Conservation (phyloP, 768 basidiomycete species). For the Hericium coralloides region DNA sequence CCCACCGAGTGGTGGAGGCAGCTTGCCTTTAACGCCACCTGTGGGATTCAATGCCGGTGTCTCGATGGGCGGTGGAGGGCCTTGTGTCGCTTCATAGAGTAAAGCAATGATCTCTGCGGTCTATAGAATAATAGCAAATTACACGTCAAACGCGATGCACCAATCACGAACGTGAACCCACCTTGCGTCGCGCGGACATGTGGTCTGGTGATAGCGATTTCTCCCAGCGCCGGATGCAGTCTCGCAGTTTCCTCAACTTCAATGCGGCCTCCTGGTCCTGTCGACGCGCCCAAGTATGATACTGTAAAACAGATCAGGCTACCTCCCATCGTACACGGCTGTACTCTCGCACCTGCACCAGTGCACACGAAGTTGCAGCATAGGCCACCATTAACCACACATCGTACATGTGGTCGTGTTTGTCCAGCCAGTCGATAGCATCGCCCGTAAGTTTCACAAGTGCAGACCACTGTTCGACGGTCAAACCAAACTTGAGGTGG, state of each 20-base stretch:
- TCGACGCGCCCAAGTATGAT: slow-evolving; percentile 87
- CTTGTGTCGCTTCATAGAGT: slow-evolving; percentile 89
- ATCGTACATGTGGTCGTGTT: slow-evolving; percentile 74
- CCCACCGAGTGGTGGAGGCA: slow-evolving; percentile 36
- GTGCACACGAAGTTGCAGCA: slow-evolving; percentile 78
- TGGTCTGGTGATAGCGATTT: slow-evolving; percentile 81
- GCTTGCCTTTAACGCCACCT: slow-evolving; percentile 53
- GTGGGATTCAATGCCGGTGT: slow-evolving; percentile 70
- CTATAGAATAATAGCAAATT: slow-evolving; percentile 28
- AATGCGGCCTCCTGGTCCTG: slow-evolving; percentile 67
- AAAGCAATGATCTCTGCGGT: slow-evolving; percentile 89
- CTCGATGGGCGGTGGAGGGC: slow-evolving; percentile 40
- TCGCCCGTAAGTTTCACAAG: slow-evolving; percentile 69
- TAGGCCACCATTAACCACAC: slow-evolving; percentile 85
- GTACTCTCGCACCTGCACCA: slow-evolving; percentile 64
- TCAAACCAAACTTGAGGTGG: slow-evolving; percentile 81
- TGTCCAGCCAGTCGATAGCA: slow-evolving; percentile 84
- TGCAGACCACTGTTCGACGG: slow-evolving; percentile 69
- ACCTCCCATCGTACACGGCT: not conserved
- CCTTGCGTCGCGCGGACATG: slow-evolving; percentile 90
- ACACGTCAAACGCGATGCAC: slow-evolving; percentile 3
- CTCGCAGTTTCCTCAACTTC: slow-evolving; percentile 71
- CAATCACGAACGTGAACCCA: slow-evolving; percentile 29
- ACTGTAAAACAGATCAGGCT: slow-evolving; percentile 35
- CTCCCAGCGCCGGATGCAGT: slow-evolving; percentile 86